Base-by-base conservation (phyloP, 306 rosid genomes). In the Leucaena leucocephala region DNA sequence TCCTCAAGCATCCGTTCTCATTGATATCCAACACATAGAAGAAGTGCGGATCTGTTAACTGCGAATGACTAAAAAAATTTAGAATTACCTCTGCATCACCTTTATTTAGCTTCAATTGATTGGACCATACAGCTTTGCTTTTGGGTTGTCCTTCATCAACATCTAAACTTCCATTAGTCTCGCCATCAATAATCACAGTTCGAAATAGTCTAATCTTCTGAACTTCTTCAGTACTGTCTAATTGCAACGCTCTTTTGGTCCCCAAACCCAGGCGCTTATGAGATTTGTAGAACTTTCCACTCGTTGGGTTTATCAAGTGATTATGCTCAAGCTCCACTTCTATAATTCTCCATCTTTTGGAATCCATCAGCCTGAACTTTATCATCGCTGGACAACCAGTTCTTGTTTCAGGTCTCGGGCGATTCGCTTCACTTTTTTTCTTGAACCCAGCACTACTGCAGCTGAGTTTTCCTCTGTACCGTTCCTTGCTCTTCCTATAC, bases 311-410 rank as follows among this genome's bases (percentile, higher is more conserved):
- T 66, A 90, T 90, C 88, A 92, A 82, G 88, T 92, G 97, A 76
- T 92, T 92, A 80, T 92, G 97, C 82, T 92, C 88, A 77, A 92
- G 90, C 82, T 90, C 94, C 50, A 90, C 92, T 83, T 92, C 97
- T 45, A 92, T 83, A 76, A 92, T 83, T 82, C 94, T 90, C 97
- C 97, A 90, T 73, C 97, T 88, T 77, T 84, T 82, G 84, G 89
- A 81, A 49, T 88, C 94, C 88, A 84, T 92, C 76, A 92, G 79
- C 75, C 97, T 87, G 82, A 92, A 90, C 79, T 92, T 92, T 16
- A 92, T 87, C 97, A 92, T 92, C 38, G 97, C 94, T 5, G 94
- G 97, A 81, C 92, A 88, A 61, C 97, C 94, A 2, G 97, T 91
- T 82, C 97, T 83, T 36, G 97, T 91, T 74, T 90, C 90, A 3